Evolutionary conservation across 2,329 filamentous ascomycete species (phyloP).

Genomic region (Plectosphaerella sp.): DNA sequence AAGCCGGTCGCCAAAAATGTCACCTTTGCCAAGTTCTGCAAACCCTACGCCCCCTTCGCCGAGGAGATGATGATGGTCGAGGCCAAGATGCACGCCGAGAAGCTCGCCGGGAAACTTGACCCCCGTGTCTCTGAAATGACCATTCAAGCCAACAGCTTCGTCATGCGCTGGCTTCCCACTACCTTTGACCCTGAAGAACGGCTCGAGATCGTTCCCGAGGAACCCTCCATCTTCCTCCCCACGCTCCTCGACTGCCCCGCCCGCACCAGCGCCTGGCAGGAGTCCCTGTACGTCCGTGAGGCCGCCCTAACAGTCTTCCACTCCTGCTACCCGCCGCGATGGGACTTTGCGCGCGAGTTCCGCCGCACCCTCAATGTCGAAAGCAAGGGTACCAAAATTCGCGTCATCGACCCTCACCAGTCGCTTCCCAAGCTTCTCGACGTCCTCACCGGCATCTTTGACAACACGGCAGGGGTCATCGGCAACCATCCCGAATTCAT

Average conservation of each 20-base stretch:
- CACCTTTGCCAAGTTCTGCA: constrained; percentile 23
- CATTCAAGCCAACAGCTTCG: constrained; percentile 19
- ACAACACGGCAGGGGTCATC: constrained; percentile 8
- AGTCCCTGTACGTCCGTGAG: constrained; percentile 43
- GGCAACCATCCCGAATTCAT: constrained; percentile 2
- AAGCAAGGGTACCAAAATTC: constrained; percentile 9
- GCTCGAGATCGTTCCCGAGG: constrained; percentile 17
- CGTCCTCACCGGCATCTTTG: constrained; percentile 15
- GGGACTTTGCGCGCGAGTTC: constrained; percentile 26
- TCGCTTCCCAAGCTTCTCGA: constrained; percentile 14
- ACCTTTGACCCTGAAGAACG: constrained; percentile 22
- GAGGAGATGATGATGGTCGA: neutral
- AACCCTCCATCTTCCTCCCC: constrained; percentile 57
- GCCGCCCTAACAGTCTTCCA: constrained; percentile 50
- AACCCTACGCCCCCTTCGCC: constrained; percentile 20
- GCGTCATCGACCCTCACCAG: constrained; percentile 2
- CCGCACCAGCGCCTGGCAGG: constrained; percentile 54
- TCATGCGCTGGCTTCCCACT: constrained; percentile 9
- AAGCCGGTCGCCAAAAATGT: constrained; percentile 7
- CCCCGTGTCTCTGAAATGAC: constrained; percentile 34
- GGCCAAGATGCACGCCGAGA: neutral
- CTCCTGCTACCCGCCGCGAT: constrained; percentile 10
- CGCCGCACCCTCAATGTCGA: constrained; percentile 21
- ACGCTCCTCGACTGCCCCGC: constrained; percentile 53
- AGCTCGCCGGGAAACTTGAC: constrained; percentile 19